Evolutionary conservation across 73 alveolate genomes (phyloP), one percentile per base, ranked within the genome.

Genomic region (Uronychia setigera): DNA sequence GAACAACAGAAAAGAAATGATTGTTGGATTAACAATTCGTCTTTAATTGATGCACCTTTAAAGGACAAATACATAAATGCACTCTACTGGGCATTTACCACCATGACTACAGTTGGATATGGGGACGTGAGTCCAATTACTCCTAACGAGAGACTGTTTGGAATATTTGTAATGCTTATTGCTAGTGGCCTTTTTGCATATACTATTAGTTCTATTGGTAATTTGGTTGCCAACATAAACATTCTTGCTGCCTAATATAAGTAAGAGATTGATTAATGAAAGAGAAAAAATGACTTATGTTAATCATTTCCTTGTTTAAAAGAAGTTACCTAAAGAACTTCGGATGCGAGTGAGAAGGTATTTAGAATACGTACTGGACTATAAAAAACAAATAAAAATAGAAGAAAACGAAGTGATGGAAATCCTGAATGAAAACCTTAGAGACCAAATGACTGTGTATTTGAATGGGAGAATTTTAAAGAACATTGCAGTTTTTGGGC

Each of bases 81-180:
- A 11, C 81, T 93, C 79, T 95, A 95, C 88, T 95, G 99, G 99
- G 96, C 99, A 57, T 84, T 93, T 74, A 80, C 96, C 1, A 95
- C 99, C 0, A 96, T 95, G 91, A 86, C 97, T 35, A 91, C 99
- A 0, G 99, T 95, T 0, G 99, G 99, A 19, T 95, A 95, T 95
- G 99, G 99, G 34, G 99, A 95, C 82, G 76, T 93, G 25, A 58
- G 96, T 32, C 98, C 99, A 26, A 86, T 88, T 13, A 95, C 97
- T 58, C 80, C 93, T 57, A 77, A 82, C 74, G 99, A 95, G 82
- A 86, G 90, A 79, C 74, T 88, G 14, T 93, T 75, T 83, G 92
- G 82, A 58, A 90, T 86, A 46, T 84, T 94, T 60, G 93, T 89
- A 29, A 86, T 91, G 96, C 33, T 85, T n/a, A 35, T 86, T 0